Evolutionary conservation across 2,329 filamentous ascomycete species (phyloP).

Genomic region (Phaeophleospora eucalypticola): DNA sequence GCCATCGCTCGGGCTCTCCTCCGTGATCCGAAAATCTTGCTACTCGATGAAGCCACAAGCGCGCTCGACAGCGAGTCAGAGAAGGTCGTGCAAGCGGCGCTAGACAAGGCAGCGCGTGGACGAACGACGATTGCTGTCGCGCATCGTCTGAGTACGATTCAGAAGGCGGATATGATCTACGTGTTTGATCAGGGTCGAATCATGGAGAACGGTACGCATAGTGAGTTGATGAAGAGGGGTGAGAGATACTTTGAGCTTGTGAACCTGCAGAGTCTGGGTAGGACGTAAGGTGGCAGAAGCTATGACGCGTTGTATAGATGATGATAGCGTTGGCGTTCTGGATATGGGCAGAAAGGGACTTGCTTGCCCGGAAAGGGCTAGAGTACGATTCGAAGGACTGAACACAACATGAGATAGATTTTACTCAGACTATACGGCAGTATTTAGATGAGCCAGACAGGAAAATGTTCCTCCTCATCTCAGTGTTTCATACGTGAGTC

Average conservation of each 20-base stretch:
- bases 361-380: too few relatives aligned
- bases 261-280: slow-evolving; percentile 36
- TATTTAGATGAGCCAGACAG: too few relatives aligned
- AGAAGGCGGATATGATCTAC: slow-evolving; percentile 91
- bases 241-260: slow-evolving; percentile 41
- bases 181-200: slow-evolving; percentile 90
- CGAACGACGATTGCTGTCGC: slow-evolving; percentile 80
- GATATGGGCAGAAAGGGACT: too few relatives aligned
- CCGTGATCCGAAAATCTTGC: slow-evolving; percentile 81
- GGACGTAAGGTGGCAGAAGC: too few relatives aligned
- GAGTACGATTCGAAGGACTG: too few relatives aligned
- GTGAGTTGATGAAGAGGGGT: slow-evolving; percentile 37
- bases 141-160: slow-evolving; percentile 85
- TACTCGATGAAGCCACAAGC: slow-evolving; percentile 71
- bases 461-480: too few relatives aligned
- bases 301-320: too few relatives aligned
- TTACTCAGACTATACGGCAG: too few relatives aligned
- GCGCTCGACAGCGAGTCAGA: slow-evolving; percentile 70
- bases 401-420: too few relatives aligned
- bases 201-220: slow-evolving; percentile 82
- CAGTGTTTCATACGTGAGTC: too few relatives aligned
- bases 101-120: slow-evolving; percentile 77
- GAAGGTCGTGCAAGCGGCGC: slow-evolving; percentile 73
- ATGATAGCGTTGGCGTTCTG: too few relatives aligned
- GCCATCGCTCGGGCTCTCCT: slow-evolving; percentile 89